phyloP scores from a whole-genome alignment of 208 protist genomes.

The Leishmania gerbilli region DNA sequence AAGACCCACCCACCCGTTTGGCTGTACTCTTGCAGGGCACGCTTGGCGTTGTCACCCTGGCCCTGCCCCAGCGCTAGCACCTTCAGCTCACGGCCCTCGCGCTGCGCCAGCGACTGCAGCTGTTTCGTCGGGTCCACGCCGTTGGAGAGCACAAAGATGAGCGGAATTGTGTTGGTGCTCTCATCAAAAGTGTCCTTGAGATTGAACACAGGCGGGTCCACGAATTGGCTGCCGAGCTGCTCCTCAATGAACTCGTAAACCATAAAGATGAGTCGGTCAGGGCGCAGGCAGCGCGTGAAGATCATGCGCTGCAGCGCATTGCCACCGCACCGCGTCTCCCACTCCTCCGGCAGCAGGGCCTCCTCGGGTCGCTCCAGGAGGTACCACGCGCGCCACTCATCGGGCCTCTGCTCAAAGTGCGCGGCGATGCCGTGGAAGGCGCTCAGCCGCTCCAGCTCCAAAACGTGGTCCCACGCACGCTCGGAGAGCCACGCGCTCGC shows the following conservation, averaged over 20 bases:
- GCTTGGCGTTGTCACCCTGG: constrained; percentile 95
- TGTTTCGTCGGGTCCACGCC: constrained; percentile 97
- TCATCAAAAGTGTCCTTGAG: constrained; percentile 94
- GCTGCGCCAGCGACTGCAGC: constrained; percentile 91
- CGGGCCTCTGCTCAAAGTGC: constrained; percentile 95
- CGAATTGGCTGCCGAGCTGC: constrained; percentile 95
- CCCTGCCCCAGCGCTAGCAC: constrained; percentile 97
- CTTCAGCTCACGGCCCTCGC: constrained; percentile 83
- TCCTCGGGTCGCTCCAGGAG: constrained; percentile 94
- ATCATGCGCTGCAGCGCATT: constrained; percentile 98
- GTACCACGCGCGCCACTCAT: constrained; percentile 97
- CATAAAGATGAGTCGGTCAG: constrained; percentile 97
- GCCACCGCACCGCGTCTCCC: constrained; percentile 80
- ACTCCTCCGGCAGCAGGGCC: constrained; percentile 95
- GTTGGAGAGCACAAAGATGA: constrained; percentile 98
- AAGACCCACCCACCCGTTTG: constrained; percentile 97
- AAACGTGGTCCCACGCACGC: constrained; percentile 96
- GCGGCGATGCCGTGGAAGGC: constrained; percentile 94
- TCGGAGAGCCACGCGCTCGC: constrained; percentile 95
- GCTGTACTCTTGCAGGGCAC: constrained; percentile 92
- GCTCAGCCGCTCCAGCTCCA: constrained; percentile 96
- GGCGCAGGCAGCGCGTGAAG: constrained; percentile 96
- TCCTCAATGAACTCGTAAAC: constrained; percentile 96
- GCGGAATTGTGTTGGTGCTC: constrained; percentile 92
- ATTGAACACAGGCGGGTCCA: constrained; percentile 97